Evolutionary conservation across 805 yeast genomes (phyloP), one percentile per base, ranked within the genome.

Genomic region (Sungouiozyma ichnusensis): DNA sequence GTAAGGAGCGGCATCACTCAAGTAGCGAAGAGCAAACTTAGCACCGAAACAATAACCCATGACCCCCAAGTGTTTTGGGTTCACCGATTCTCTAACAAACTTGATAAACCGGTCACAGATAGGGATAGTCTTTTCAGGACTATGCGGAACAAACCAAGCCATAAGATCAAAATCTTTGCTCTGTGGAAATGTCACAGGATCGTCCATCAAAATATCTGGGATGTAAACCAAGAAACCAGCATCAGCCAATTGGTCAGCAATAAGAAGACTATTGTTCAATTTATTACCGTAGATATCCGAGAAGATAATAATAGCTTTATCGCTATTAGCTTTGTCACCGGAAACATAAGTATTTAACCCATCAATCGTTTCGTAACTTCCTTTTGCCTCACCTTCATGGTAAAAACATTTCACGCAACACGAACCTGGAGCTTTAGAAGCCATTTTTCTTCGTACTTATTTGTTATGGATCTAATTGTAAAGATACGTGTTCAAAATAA

Each of bases 41-140:
- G 85, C 95, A 58, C 96, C 96, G 49, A 69, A 86, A 65, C 96
- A 86, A 67, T 85, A 78, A 18, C 96, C 95, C 44, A 81, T 64
- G 16, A 76, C 74, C 35, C 73, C 77, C 17, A 81, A 45, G 49
- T 68, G 75, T 40, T 66, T 58, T 15, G 76, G 74, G n/a, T 63
- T 63, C 42, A 62, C 58, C 43, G 71, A 73, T 20, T 57, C 52
- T 45, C 65, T 72, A 43, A 81, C 60, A 7, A 54, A 55, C 2
- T 57, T 51, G 45, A 81, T 54, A 51, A 73, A 81, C 3, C 59
- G 61, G 32, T 70, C 70, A 35, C 76, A 72, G 35, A 77, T 57
- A 15, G 74, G 74, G 31, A 53, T 53, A 15, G 79, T 72, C 29
- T 63, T 57, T n/a, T 69, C 77, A 35, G 54, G 57, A n/a, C 60